phyloP scores from a whole-genome alignment of 2,329 filamentous ascomycete genomes.

The Fusarium praegraminearum region DNA sequence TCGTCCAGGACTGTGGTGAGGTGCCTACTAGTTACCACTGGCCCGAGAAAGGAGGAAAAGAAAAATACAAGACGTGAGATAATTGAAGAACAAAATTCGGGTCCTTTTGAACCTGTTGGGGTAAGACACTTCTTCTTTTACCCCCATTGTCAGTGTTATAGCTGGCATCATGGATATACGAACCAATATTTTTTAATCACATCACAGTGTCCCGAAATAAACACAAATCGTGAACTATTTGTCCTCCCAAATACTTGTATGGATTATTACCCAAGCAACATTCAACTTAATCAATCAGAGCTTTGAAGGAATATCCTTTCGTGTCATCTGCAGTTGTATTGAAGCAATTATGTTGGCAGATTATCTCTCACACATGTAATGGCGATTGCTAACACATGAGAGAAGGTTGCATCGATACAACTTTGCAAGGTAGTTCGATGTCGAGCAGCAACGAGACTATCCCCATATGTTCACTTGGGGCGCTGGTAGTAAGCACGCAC shows the following conservation, averaged over 20 bases:
- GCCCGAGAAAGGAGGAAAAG: background rate
- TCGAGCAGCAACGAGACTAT: background rate
- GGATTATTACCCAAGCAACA: background rate
- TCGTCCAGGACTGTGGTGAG: no score
- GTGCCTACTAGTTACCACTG: no score
- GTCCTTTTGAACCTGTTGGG: background rate
- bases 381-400: background rate
- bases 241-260: background rate
- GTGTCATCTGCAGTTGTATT: background rate
- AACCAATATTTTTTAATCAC: background rate
- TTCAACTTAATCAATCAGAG: background rate
- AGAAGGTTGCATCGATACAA: background rate
- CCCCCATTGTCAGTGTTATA: no score
- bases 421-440: background rate
- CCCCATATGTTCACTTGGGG: background rate
- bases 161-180: background rate
- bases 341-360: background rate
- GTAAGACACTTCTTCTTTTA: background rate
- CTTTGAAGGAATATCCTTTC: background rate
- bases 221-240: background rate
- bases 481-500: background rate
- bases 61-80: background rate
- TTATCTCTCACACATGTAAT: background rate
- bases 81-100: background rate
- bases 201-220: background rate